These are phyloP conservation scores for Rhizoclosmatium globosum DNA, from an alignment of 192 early-diverging fungal genomes.

Conservation along the genomic window DNA sequence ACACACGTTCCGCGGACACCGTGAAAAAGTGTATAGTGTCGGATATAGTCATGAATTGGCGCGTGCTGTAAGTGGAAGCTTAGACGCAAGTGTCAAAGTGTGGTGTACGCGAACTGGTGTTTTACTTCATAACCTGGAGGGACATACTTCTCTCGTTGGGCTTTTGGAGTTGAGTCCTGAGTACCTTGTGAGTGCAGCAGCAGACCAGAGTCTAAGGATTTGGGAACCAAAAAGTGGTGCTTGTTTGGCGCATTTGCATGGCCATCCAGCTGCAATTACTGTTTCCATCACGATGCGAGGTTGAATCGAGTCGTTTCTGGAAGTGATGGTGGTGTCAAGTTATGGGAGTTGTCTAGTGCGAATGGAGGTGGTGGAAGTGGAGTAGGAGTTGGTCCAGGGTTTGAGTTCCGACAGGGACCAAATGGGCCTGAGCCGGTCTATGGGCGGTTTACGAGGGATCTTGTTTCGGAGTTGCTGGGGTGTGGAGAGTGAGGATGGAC, in stretches of 20 bases:
- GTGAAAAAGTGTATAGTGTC: conserved; percentile 95
- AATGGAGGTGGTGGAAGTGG: conserved; percentile 31
- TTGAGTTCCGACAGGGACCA: conserved; percentile 51
- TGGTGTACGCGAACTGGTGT: conserved; percentile 92
- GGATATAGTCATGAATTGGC: conserved; percentile 85
- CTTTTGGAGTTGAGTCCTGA: conserved; percentile 85
- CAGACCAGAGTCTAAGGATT: conserved; percentile 91
- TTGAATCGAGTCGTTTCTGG: conserved; percentile 92
- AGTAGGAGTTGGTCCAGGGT: conserved; percentile 15
- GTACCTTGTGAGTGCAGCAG: conserved; percentile 93
- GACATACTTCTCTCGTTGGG: conserved; percentile 94
- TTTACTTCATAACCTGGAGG: conserved; percentile 77
- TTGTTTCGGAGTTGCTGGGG: conserved; percentile 82
- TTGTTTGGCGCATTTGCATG: conserved; percentile 73
- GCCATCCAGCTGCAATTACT: conserved; percentile 94
- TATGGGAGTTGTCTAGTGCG: conserved; percentile 91
- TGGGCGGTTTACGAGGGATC: conserved; percentile 83
- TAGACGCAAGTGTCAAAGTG: conserved; percentile 92
- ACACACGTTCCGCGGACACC: conserved; percentile 83
- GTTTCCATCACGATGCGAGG: conserved; percentile 94
- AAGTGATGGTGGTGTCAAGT: conserved; percentile 91
- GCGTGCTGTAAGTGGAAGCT: conserved; percentile 89
- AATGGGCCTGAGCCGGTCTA: conserved; percentile 54
- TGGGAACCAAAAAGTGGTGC: conserved; percentile 81
- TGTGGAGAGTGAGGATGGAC: conserved; percentile 97